A percentile compares a stretch with the other conserved stretches of the same genome.
Conservation (phyloP, 2,329 filamentous ascomycete species). For the Calonectria crousiana region DNA sequence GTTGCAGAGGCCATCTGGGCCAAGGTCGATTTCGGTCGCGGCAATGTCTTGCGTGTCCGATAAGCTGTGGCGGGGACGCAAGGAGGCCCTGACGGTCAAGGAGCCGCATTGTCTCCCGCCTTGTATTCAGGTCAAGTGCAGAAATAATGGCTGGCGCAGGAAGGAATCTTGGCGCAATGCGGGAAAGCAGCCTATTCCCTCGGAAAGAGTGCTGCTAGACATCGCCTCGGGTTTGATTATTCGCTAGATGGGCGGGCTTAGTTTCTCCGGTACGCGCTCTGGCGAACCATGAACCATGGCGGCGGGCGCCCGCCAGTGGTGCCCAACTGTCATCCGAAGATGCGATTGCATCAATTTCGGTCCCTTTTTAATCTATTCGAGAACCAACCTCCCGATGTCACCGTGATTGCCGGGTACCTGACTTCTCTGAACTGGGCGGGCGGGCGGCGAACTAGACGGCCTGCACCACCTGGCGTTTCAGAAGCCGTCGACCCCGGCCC, state of each 20-base stretch:
- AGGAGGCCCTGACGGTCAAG: background rate
- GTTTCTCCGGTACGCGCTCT: background rate
- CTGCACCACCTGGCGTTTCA: slow-evolving; percentile 10
- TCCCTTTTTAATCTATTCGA: slow-evolving; percentile 10
- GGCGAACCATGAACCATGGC: slow-evolving; percentile 3
- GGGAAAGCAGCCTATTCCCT: background rate
- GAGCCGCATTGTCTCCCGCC: background rate
- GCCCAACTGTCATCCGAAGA: slow-evolving; percentile 16
- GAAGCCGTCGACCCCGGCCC: slow-evolving; percentile 1
- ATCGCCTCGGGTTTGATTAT: background rate
- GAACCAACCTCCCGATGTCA: slow-evolving; percentile 4
- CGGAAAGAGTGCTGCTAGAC: background rate
- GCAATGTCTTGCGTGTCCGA: background rate
- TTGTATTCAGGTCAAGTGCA: background rate
- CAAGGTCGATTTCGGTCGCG: background rate
- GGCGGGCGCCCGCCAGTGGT: background rate
- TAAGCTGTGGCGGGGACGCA: background rate
- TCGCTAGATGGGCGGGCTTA: background rate
- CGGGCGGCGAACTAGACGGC: background rate
- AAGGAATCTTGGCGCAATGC: background rate
- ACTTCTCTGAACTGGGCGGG: background rate
- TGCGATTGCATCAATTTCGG: slow-evolving; percentile 5
- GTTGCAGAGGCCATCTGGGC: background rate
- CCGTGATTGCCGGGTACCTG: background rate
- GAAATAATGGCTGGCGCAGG: background rate